phyloP scores from a whole-genome alignment of 2,329 filamentous ascomycete species.

The Calonectria montana region DNA sequence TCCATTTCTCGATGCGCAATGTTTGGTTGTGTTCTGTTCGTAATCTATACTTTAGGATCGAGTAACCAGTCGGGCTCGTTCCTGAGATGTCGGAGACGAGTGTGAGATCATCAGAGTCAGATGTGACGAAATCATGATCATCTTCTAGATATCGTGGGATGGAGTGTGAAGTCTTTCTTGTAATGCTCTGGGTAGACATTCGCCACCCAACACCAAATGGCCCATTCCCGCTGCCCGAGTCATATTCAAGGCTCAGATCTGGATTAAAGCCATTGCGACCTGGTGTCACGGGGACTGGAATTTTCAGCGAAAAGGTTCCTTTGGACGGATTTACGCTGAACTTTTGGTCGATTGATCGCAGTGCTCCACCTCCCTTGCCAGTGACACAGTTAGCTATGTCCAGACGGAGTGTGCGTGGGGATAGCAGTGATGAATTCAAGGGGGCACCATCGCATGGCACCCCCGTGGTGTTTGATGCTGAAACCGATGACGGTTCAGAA shows the following conservation, averaged over 20 bases:
- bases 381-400: background rate
- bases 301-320: background rate
- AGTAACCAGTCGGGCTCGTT: background rate
- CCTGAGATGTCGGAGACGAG: background rate
- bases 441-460: background rate
- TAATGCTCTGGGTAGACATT: background rate
- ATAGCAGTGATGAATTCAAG: background rate
- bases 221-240: conserved; percentile 7
- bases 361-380: conserved; percentile 1
- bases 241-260: background rate
- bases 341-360: background rate
- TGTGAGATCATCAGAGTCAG: background rate
- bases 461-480: background rate
- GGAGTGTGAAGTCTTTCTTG: background rate
- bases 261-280: background rate
- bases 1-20: background rate
- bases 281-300: background rate
- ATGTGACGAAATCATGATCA: background rate
- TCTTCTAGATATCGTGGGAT: background rate
- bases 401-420: background rate
- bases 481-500: background rate
- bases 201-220: conserved; percentile 5
- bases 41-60: background rate
- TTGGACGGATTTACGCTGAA: background rate
- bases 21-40: background rate